Conservation (phyloP, 2,329 filamentous ascomycete species). For the Emericellopsis atlantica region DNA sequence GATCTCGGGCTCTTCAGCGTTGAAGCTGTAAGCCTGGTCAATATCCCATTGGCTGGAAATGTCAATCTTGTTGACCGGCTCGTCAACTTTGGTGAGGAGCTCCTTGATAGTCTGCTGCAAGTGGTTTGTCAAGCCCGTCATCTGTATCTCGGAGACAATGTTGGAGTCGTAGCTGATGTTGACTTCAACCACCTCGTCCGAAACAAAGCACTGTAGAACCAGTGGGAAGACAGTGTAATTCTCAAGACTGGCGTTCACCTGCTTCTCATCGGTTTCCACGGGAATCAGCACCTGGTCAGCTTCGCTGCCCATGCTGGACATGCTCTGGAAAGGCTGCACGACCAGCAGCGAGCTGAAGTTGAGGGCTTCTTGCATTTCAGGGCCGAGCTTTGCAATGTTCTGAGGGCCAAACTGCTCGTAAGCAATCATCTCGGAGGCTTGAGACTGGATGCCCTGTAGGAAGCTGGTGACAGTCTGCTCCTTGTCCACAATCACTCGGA, state of each 20-base stretch:
- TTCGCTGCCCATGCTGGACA: background rate
- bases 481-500: slow-evolving; percentile 3
- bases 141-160: no score
- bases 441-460: slow-evolving; percentile 2
- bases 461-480: slow-evolving; percentile 4
- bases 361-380: slow-evolving; percentile 3
- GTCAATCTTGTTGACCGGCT: background rate
- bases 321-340: slow-evolving; percentile 1
- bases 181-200: background rate
- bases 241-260: background rate
- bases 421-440: slow-evolving; percentile 5
- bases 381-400: slow-evolving; percentile 6
- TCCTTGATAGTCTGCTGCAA: background rate
- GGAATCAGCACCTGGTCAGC: background rate
- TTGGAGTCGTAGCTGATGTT: no score
- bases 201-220: background rate
- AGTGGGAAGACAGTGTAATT: background rate
- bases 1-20: slow-evolving; percentile 1
- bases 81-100: slow-evolving; percentile 3
- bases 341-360: slow-evolving; percentile 8
- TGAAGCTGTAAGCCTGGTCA: background rate
- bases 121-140: no score
- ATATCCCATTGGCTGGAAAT: slow-evolving; percentile 1
- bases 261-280: background rate
- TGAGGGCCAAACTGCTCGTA: slow-evolving; percentile 9